Evolutionary conservation across 2,329 filamentous ascomycete species (phyloP).

Genomic region (Trichoderma simmonsii): DNA sequence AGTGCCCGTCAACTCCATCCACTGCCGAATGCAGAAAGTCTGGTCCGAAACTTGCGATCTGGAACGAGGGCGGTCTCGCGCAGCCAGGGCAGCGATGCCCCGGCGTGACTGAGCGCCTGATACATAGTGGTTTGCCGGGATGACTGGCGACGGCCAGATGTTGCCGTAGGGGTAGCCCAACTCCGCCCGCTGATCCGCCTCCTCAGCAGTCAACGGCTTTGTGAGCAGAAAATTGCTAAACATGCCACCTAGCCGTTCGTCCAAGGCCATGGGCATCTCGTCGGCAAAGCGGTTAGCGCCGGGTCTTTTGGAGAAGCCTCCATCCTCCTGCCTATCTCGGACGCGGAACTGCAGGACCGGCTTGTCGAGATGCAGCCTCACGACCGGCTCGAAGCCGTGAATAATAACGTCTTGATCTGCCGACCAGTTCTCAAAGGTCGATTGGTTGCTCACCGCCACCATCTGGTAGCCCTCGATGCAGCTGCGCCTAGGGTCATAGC

Average conservation of each 20-base stretch:
- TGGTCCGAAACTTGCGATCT: slow-evolving; percentile 62
- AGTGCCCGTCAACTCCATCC: slow-evolving; percentile 62
- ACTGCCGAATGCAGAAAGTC: slow-evolving; percentile 71
- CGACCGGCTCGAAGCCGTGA: slow-evolving; percentile 66
- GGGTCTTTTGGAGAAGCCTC: slow-evolving; percentile 23
- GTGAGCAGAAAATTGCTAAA: slow-evolving; percentile 69
- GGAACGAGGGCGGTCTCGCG: slow-evolving; percentile 41
- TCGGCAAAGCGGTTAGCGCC: slow-evolving; percentile 42
- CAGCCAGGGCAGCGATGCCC: slow-evolving; percentile 26
- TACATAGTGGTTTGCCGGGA: slow-evolving; percentile 62
- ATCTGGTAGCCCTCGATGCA: slow-evolving; percentile 80
- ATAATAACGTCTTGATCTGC: slow-evolving; percentile 65
- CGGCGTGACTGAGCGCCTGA: slow-evolving; percentile 31
- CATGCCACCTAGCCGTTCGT: slow-evolving; percentile 46
- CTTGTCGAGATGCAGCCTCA: slow-evolving; percentile 70
- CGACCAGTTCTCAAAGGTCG: slow-evolving; percentile 61
- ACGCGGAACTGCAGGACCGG: slow-evolving; percentile 60
- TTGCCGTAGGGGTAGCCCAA: slow-evolving; percentile 44
- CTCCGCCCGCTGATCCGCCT: slow-evolving; percentile 31
- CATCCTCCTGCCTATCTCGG: slow-evolving; percentile 24
- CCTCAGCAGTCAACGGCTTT: slow-evolving; percentile 42
- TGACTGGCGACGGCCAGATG: slow-evolving; percentile 73
- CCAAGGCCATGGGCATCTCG: slow-evolving; percentile 53
- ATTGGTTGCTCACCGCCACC: slow-evolving; percentile 58
- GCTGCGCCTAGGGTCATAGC: slow-evolving; percentile 69